These are phyloP conservation scores for Claviceps capensis DNA, from an alignment of 2,329 filamentous ascomycete species.

Conservation along the genomic window DNA sequence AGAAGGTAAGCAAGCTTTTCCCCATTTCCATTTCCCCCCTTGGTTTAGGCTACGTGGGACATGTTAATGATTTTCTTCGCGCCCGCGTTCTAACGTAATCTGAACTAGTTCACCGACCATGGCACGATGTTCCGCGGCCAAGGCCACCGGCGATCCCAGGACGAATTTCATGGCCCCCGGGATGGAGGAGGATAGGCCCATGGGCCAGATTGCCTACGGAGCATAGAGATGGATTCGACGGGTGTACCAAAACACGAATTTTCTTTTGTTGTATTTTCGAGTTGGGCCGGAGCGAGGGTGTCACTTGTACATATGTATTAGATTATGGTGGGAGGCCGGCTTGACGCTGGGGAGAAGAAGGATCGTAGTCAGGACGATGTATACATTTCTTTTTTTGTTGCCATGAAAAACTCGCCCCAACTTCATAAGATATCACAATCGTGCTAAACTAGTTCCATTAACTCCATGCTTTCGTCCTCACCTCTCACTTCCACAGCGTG, in stretches of 20 bases:
- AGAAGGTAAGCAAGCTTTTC: constrained; percentile 66
- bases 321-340: constrained; percentile 11
- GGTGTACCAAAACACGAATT: constrained; percentile 23
- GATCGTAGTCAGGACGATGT: constrained; percentile 5
- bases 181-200: constrained; percentile 46
- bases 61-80: too few species aligned
- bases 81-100: not conserved
- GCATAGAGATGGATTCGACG: constrained; percentile 22
- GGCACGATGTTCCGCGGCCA: constrained; percentile 91
- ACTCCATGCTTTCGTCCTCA: not conserved
- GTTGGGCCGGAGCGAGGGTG: constrained; percentile 11
- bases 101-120: constrained; percentile 79
- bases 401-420: not conserved
- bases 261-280: constrained; percentile 14
- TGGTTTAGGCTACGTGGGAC: too few species aligned
- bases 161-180: constrained; percentile 70
- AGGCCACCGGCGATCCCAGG: constrained; percentile 65
- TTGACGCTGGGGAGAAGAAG: not conserved
- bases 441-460: too few species aligned
- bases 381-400: constrained; percentile 10
- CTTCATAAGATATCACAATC: not conserved
- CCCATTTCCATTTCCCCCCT: too few species aligned
- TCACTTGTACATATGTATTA: constrained; percentile 24
- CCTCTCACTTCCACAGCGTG: not conserved
- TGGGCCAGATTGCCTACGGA: constrained; percentile 48